Evolutionary conservation across 345 rosid species (phyloP), one percentile per base, ranked within the genome.

Genomic region (Corchorus capsularis): DNA sequence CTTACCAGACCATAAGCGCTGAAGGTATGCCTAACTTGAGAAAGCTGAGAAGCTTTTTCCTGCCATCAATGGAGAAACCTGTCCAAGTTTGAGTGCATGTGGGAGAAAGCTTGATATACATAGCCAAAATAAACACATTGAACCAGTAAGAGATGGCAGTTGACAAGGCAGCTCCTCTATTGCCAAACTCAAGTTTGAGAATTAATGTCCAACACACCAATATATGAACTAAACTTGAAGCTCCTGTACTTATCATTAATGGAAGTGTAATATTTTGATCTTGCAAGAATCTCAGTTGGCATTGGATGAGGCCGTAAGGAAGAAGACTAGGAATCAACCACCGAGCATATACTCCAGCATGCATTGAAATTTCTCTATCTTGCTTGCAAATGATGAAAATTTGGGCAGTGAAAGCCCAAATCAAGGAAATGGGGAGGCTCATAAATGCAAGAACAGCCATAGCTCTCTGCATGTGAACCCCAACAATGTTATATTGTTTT

Each of bases 1-100:
- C 81, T 75, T 49, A 80, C 83, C 85, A 80, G 50, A 80, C 80
- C 83, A 79, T 85, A n/a, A 85, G 82, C 49, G 82, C 80, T 39
- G 83, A 85, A 5, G 85, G 85, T 43, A 85, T 41, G 19, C 82
- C 85, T 66, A 82, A 50, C 15, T 62, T 73, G 15, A 85, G 68
- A 73, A 85, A 82, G 53, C 54, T 10, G n/a, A 27, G 41, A 53
- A 82, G 77, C 72, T 80, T 62, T 72, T 68, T 50, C 13, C 72
- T 41, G 6, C 82, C 83, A 39, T 80, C 75, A 37, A 20, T 64
- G 45, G 79, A 77, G 67, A 82, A 82, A 55, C 85, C 82, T 19
- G 78, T 82, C 87, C 85, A 85, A 20, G 87, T 82, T 63, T 22
- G 46, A 41, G 53, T 19, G 75, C 83, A 82, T 12, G 76, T 15